Base-by-base conservation (phyloP, 768 basidiomycete genomes). In the Hirschioporus abietinus region DNA sequence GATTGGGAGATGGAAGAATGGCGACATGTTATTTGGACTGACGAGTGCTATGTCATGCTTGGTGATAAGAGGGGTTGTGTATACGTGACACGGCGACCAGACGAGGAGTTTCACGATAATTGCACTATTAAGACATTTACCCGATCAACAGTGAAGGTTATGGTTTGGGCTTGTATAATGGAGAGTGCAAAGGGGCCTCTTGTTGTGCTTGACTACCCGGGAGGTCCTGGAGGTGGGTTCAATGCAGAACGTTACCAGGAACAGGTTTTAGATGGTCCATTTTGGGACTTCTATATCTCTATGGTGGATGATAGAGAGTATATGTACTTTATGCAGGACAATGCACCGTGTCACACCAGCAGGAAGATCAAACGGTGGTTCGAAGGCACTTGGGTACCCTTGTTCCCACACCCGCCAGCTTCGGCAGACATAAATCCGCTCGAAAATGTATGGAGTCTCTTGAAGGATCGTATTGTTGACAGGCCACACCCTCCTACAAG, bases 31-130 rank as follows among this genome's bases (percentile, higher is more conserved):
- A 64, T 66, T 25, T 72, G 66, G 64, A 67, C 68, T 6, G 70
- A 72, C 61, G 70, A 72, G 62, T 64, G 60, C 25, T 70, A 70
- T 62, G 66, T 70, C 1, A 24, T 58, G 26, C 60, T 70, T 58
- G 70, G 58, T 10, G 70, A 67, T 23, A 62, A 58, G 15, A 23
- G 27, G 15, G 68, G 68, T 17, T 60, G 68, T 18, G 63, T 70
- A 59, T 70, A 23, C 34, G 68, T 70, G 8, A 70, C 68, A 26
- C 66, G 65, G 34, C 18, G 42, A 20, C 60, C 68, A 10, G 71
- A 66, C 35, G 67, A 70, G 58, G 65, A 67, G 60, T 68, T 35
- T 24, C 20, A 61, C 17, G 69, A 70, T 18, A 67, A 68, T n/a
- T 70, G 68, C 65, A 18, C 62, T 34, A 52, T 69, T 1, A 64